Evolutionary conservation across 163 green algal species (phyloP), one percentile per base, ranked within the genome.

Genomic region (Trebouxiophyceae sp.): DNA sequence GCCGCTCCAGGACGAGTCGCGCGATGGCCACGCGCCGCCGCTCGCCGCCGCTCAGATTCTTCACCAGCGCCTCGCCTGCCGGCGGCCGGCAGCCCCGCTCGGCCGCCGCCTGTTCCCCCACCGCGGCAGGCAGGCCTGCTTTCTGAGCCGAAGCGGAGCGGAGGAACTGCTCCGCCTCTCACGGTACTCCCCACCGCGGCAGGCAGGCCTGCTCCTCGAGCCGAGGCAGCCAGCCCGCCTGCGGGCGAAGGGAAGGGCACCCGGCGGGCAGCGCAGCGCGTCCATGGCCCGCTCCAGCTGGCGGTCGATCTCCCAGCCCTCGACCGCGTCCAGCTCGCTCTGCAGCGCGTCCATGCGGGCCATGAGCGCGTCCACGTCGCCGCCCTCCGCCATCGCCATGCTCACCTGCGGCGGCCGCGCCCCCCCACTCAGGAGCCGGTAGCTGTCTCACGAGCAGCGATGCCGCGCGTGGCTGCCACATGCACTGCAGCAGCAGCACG

Each of bases 221-320:
- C n/a, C n/a, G n/a, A n/a, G n/a, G n/a, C n/a, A n/a, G n/a, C n/a
- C n/a, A n/a, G n/a, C n/a, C n/a, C n/a, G n/a, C n/a, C n/a, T n/a
- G n/a, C n/a, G 39, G 39, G 39, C 39, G 39, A 16, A 16, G 39
- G 39, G 39, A 50, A 50, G 16, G n/a, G 39, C 29, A 54, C 71
- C 57, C 22, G 84, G 81, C 1, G 84, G 84, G 68, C 83, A 90
- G 54, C 86, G 66, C 46, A 93, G 77, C 2, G 84, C 81, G 34
- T 95, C 83, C 77, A 88, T 88, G 28, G 83, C 83, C 33, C 83
- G 73, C 46, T 91, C 76, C 68, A 93, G 46, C 28, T 84, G 73
- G 46, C 84, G 74, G 45, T 95, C 88, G 28, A 95, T 47, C 77
- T 95, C 86, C 85, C 85, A 95, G 2, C 80, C 88, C 62, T 92